phyloP scores from a whole-genome alignment of 208 protist genomes.

The Lotmaria passim region DNA sequence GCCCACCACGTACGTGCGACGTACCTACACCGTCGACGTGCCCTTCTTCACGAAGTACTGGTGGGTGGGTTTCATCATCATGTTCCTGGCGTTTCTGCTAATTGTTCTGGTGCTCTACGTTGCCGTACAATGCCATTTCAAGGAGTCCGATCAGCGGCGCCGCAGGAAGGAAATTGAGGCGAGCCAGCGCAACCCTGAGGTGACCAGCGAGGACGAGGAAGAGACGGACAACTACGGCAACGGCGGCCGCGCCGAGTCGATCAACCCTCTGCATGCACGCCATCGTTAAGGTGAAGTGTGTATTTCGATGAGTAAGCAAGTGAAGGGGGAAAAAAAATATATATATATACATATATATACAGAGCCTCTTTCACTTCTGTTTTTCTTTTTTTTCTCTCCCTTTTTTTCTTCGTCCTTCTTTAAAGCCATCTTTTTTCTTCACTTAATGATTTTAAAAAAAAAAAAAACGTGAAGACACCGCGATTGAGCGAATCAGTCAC shows the following conservation, averaged over 20 bases:
- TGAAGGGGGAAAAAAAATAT: too few relatives aligned
- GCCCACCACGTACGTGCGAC: conserved; percentile 33
- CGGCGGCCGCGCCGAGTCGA: not conserved
- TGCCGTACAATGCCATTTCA: conserved; percentile 45
- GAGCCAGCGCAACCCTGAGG: not conserved
- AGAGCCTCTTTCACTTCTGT: conserved; percentile 4
- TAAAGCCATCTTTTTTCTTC: not conserved
- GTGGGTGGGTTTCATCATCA: conserved; percentile 51
- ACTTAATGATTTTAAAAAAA: not conserved
- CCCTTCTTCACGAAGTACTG: conserved; percentile 45
- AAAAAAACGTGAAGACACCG: too few relatives aligned
- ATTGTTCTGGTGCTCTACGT: conserved; percentile 38
- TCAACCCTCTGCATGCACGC: conserved; percentile 20
- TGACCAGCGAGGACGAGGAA: conserved; percentile 11
- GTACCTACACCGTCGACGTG: conserved; percentile 31
- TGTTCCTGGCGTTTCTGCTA: conserved; percentile 36
- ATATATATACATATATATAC: not conserved
- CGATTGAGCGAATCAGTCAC: not conserved
- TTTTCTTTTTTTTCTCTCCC: conserved; percentile 7
- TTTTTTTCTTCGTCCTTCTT: conserved; percentile 2
- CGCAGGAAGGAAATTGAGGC: conserved; percentile 44
- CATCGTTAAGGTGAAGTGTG: conserved; percentile 2
- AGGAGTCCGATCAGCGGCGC: conserved; percentile 34
- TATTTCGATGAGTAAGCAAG: not conserved
- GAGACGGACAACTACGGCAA: not conserved